Evolutionary conservation across 305 asterid genomes (phyloP), one percentile per base, ranked within the genome.

Genomic region (Solanum hybrid): DNA sequence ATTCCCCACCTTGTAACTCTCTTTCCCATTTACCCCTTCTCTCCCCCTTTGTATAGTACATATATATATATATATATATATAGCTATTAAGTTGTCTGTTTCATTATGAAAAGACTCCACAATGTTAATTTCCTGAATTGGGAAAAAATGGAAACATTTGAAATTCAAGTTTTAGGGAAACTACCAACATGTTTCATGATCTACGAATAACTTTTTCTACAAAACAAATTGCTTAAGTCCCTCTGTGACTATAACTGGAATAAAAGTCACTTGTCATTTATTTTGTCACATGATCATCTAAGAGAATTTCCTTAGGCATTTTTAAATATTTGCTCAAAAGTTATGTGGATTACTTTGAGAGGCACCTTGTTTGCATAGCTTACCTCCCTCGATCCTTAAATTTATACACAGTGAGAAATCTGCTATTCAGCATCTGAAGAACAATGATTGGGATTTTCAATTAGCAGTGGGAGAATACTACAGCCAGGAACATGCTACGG

Each of bases 401-500:
- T 90, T 73, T 89, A 40, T 34, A 87, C 92, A 91, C 95, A 97
- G 99, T 92, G 99, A 97, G 91, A 96, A 97, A 91, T 92, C 91
- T 80, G 95, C 98, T 72, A 88, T 94, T 92, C 98, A 95, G 91
- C 92, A 96, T 87, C 88, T 97, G 90, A 95, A 95, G 93, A 91
- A 97, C 90, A 92, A 98, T 90, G 99, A 95, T 88, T 97, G 99
- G 99, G 0, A 2, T 89, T 94, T 96, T 89, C 98, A 95, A 91
- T 97, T 97, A 91, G 99, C 99, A 85, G 94, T 95, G 85, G 98
- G 95, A 88, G 90, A 93, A 86, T 32, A 95, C 94, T 32, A 95
- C 94, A 97, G 95, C 93, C 97, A 97, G 89, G 95, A 96, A 36
- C 95, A 95, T 13, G 34, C 92, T 90, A 92, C 97, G 79, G 98